Base-by-base conservation (phyloP, 208 protist genomes). In the Leishmania tarentolae region DNA sequence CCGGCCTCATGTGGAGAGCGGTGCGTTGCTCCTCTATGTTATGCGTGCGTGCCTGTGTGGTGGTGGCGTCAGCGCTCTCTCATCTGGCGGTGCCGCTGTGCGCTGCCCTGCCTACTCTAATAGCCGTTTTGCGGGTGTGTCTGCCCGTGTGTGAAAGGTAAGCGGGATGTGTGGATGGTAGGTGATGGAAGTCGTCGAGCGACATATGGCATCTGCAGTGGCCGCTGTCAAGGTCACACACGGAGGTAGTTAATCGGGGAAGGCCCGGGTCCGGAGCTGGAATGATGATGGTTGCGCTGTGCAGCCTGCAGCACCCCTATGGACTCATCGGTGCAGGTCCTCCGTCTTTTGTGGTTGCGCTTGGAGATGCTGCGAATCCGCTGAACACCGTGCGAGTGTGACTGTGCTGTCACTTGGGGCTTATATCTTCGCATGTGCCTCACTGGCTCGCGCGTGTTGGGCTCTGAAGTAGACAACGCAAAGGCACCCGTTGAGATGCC, bases 141-240 rank as follows among this genome's bases (percentile, higher is more conserved):
- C 31, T 35, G n/a, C 9, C 9, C 0, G 37, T 70, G 11, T 31
- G 42, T 73, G 44, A 52, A 37, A 35, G 9, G 28, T 53, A 35
- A 73, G 42, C 13, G 19, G 66, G n/a, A 61, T 53, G 42, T 46
- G 24, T 52, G 37, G n/a, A 37, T 46, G 44, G 24, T 15, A 44
- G n/a, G 44, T 17, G 11, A 35, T 73, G 40, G 44, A 73, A 73
- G 69, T 37, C 28, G 69, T 73, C 69, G 69, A 73, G 69, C 1
- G 28, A 44, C 44, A 21, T 19, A 73, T 5, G 28, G 11, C 24
- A 50, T 50, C 69, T 28, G 37, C 44, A 35, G 28, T 50, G 42
- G 6, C 24, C 28, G 44, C 44, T 53, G 69, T 21, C 69, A 31
- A 6, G 69, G 3, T 13, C 69, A 35, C 28, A 37, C 19, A 73